Percentiles rank a stretch among this genome's conserved stretches.
Conservation (phyloP, 371 early-diverging fungal species). For the Mucor indicus region DNA sequence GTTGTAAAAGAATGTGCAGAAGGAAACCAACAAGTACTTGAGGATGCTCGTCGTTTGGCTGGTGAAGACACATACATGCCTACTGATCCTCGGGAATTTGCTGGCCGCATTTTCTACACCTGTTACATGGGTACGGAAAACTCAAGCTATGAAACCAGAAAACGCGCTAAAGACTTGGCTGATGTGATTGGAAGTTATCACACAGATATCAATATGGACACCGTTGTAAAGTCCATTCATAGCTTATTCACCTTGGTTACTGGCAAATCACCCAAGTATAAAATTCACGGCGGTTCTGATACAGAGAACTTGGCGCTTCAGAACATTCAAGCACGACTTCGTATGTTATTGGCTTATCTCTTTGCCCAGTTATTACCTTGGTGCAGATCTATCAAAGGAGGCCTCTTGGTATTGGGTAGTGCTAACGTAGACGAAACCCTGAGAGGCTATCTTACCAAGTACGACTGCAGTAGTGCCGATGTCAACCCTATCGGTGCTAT, state of each 20-base stretch:
- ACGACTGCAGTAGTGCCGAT: conserved; percentile 97
- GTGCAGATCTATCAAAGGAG: conserved; percentile 72
- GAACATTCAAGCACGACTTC: conserved; percentile 94
- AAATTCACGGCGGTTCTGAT: conserved; percentile 82
- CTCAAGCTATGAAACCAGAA: conserved; percentile 83
- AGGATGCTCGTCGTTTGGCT: conserved; percentile 72
- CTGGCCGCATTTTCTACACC: conserved; percentile 85
- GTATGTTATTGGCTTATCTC: conserved; percentile 94
- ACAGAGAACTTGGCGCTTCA: conserved; percentile 94
- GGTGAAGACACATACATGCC: conserved; percentile 63
- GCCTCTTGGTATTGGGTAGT: conserved; percentile 90
- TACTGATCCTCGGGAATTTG: conserved; percentile 77
- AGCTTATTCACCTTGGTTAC: conserved; percentile 78
- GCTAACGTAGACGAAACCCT: conserved; percentile 97
- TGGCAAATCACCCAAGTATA: conserved; percentile 73
- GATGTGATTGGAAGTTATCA: conserved; percentile 89
- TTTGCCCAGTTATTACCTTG: conserved; percentile 94
- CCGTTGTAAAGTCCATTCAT: conserved; percentile 74
- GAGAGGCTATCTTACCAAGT: conserved; percentile 96
- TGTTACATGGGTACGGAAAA: conserved; percentile 95
- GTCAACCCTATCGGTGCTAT: conserved; percentile 97
- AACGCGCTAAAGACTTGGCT: conserved; percentile 80
- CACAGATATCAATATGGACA: conserved; percentile 85
- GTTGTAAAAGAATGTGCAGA: conserved; percentile 68
- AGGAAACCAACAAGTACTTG: conserved; percentile 71